Percentiles rank a stretch among this genome's conserved stretches.
Conservation (phyloP, 75 land plant species). For the Isoetes taiwanensis region DNA sequence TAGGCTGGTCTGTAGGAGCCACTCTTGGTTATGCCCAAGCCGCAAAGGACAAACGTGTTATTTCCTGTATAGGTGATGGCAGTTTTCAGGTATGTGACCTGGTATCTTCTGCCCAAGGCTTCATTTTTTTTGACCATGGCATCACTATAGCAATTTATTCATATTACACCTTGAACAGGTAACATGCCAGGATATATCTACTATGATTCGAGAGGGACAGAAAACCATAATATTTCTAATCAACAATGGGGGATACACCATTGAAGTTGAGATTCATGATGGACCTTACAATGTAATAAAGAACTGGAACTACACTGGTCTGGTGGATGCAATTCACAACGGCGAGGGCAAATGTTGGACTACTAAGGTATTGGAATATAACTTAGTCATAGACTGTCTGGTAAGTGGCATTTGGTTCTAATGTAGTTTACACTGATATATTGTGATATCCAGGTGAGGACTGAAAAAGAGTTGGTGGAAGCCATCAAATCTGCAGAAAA, state of each 20-base stretch:
- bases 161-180: no score
- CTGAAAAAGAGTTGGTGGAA: slow-evolving; percentile 40
- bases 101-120: no score
- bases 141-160: no score
- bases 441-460: slow-evolving; percentile 27
- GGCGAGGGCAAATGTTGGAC: slow-evolving; percentile 64
- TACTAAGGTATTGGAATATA: slow-evolving; percentile 60
- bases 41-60: slow-evolving; percentile 43
- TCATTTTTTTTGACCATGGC: no score
- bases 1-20: slow-evolving; percentile 70
- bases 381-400: no score
- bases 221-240: slow-evolving; percentile 51
- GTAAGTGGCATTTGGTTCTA: no score
- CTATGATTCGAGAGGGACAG: slow-evolving; percentile 50
- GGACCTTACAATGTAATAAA: slow-evolving; percentile 76
- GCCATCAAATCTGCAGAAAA: slow-evolving; percentile 41
- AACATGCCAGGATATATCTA: slow-evolving; percentile 52
- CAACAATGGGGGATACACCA: slow-evolving; percentile 74
- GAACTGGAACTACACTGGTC: slow-evolving; percentile 56
- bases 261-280: slow-evolving; percentile 72
- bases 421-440: no score
- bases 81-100: slow-evolving; percentile 78
- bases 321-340: slow-evolving; percentile 56
- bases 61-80: slow-evolving; percentile 78
- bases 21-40: slow-evolving; percentile 62